Evolutionary conservation across 768 basidiomycete genomes (phyloP), one percentile per base, ranked within the genome.

Genomic region (Auriscalpium orientale): DNA sequence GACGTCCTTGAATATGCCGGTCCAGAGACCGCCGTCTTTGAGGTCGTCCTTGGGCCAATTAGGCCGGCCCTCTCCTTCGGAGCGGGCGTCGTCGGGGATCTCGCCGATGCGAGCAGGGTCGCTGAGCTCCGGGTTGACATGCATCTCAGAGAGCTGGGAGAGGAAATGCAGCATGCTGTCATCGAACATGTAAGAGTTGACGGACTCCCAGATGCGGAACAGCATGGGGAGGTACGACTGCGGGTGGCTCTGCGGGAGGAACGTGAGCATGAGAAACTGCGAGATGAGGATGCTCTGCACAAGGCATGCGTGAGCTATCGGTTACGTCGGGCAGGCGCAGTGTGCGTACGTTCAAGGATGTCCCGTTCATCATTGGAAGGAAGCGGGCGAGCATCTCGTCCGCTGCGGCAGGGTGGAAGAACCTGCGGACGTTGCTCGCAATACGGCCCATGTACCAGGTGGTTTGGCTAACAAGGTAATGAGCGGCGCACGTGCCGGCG

Each of bases 331-430:
- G 40, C 22, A 12, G 44, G 38, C 44, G 20, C 35, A 76, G 4
- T 28, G 28, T 28, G 28, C 86, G 67, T 58, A 88, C 87, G 70
- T 89, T 83, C 61, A 92, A 71, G 54, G 78, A 78, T 21, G 82
- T 85, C 35, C 86, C 87, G 63, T 91, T 87, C 36, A 95, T 75
- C 53, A 78, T 73, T 5, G 92, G 91, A 10, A 97, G 72, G 66
- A 95, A 92, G 0, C 80, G 84, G n/a, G 85, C 76, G 34, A 97
- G 80, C 91, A 97, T 95, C 63, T 90, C 87, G 61, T 87, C 83
- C 53, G 85, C 85, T 36, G 90, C 86, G 44, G 87, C 82, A 16
- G 92, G 92, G 63, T 93, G 91, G 71, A 93, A 95, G 77, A 95
- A 95, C 53, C 88, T 76, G 53, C 89, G 81, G 46, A 81, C 74